phyloP scores from a whole-genome alignment of 2,329 filamentous ascomycete species.

The Pseudohalonectria lignicola region DNA sequence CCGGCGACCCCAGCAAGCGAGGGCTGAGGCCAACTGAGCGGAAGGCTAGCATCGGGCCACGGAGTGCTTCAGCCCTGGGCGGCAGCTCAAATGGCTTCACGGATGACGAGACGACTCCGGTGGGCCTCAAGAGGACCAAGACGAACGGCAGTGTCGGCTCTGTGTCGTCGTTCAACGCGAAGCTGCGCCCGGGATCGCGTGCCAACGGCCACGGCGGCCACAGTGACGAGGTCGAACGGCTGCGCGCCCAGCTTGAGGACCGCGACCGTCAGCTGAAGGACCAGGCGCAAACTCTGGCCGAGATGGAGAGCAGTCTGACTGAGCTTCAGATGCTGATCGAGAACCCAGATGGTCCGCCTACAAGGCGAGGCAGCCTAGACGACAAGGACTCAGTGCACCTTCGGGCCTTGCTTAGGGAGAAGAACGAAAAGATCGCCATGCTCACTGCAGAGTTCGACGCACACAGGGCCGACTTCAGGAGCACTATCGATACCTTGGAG shows the following conservation, averaged over 20 bases:
- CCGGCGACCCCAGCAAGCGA: conserved; percentile 50
- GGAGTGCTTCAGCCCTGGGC: conserved; percentile 50
- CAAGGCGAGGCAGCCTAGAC: conserved; percentile 39
- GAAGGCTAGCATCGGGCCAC: conserved; percentile 40
- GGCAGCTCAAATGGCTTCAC: conserved; percentile 31
- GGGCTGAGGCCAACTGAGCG: conserved; percentile 29
- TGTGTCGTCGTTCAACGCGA: conserved; percentile 40
- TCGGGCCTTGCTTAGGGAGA: conserved; percentile 75
- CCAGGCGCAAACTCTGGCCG: conserved; percentile 67
- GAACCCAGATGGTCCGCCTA: conserved; percentile 30
- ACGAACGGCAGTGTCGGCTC: conserved; percentile 44
- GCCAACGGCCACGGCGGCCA: conserved; percentile 40
- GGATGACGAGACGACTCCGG: conserved; percentile 47
- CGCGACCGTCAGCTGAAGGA: conserved; percentile 82
- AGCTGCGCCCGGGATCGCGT: conserved; percentile 41
- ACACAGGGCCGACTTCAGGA: conserved; percentile 90
- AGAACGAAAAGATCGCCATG: conserved; percentile 92
- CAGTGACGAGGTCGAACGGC: conserved; percentile 53
- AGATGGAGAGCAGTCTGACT: conserved; percentile 83
- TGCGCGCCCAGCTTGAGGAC: conserved; percentile 68
- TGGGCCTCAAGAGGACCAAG: conserved; percentile 37
- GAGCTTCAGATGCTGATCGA: conserved; percentile 65
- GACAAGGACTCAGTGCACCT: conserved; percentile 69
- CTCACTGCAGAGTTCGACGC: conserved; percentile 91
- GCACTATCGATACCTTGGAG: conserved; percentile 92